phyloP scores from a whole-genome alignment of 2,329 filamentous ascomycete species.

The Pseudogymnoascus sp. region DNA sequence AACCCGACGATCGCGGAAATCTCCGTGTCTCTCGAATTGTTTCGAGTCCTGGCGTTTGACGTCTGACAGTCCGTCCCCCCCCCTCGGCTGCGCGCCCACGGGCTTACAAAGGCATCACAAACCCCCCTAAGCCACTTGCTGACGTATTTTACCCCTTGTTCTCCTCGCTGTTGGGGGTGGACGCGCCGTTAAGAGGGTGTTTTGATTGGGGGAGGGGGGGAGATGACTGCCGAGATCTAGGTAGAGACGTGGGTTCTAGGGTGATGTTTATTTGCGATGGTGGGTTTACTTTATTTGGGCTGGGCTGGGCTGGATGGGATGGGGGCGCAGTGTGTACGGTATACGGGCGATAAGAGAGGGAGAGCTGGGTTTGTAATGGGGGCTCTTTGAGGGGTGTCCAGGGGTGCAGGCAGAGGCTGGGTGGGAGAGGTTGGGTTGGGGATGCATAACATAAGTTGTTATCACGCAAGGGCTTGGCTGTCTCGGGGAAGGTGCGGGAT shows the following conservation, averaged over 20 bases:
- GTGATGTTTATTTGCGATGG: neutral
- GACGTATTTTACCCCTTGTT: neutral
- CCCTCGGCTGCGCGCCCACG: too few relatives aligned
- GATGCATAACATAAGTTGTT: neutral
- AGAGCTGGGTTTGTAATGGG: neutral
- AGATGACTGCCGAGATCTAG: neutral
- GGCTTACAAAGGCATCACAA: neutral
- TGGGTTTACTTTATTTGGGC: neutral
- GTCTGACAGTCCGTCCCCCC: too few relatives aligned
- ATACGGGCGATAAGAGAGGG: neutral
- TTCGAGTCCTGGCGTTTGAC: too few relatives aligned
- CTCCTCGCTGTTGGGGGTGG: neutral
- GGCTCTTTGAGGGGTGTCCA: neutral
- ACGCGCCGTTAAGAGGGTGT: too few relatives aligned
- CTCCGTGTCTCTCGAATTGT: neutral
- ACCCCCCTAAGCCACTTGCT: neutral
- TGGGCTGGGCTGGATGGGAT: neutral
- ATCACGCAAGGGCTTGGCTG: neutral
- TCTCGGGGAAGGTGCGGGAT: neutral
- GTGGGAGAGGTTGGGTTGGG: neutral
- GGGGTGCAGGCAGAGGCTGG: neutral
- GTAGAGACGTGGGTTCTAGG: neutral
- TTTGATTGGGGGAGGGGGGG: too few relatives aligned
- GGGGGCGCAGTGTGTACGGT: neutral
- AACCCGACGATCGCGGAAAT: neutral